Evolutionary conservation across 164 flowering plant species (phyloP), one percentile per base, ranked within the genome.

Genomic region (Malania oleifera): DNA sequence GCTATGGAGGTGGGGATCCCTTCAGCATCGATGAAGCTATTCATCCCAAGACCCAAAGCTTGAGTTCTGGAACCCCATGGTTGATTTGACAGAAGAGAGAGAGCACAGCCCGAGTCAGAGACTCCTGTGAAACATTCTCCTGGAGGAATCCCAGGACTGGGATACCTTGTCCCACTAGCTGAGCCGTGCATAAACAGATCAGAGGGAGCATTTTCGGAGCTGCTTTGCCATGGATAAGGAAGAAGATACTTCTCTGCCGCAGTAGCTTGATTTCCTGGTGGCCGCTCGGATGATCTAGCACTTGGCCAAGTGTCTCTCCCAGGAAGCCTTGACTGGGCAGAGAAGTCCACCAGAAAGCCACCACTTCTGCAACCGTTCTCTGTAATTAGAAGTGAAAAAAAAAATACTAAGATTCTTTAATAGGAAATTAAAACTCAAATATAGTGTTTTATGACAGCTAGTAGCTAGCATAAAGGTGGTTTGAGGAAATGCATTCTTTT

Each of bases 21-120:
- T 40, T 65, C 70, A 12, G 63, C 56, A 39, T 74, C 66, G 67
- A 74, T 57, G 15, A 68, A 57, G 72, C 59, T 56, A 28, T 66
- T 73, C 40, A 55, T 54, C 40, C 60, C 70, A 31, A 67, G 62
- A 64, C 60, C 68, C 0, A 78, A 60, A 40, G 80, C 61, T 44
- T 60, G 75, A 64, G 59, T 75, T 75, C 80, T 71, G 27, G 80
- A 73, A 76, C 67, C 78, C 88, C 87, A 84, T 54, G 77, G 73
- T 61, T 82, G 83, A 66, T 69, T 78, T 86, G 98, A 86, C 96
- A 91, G 98, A 91, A 91, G 98, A 91, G 98, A 86, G 96, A 88
- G 98, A 91, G 96, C 98, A 91, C 98, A 71, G 78, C 73, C 68
- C 19, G 96, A 83, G 84, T 83, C 82, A 2, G 85, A 43, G 57